Conservation (phyloP, 2,329 filamentous ascomycete genomes). For the Rutstroemia sydowiana region DNA sequence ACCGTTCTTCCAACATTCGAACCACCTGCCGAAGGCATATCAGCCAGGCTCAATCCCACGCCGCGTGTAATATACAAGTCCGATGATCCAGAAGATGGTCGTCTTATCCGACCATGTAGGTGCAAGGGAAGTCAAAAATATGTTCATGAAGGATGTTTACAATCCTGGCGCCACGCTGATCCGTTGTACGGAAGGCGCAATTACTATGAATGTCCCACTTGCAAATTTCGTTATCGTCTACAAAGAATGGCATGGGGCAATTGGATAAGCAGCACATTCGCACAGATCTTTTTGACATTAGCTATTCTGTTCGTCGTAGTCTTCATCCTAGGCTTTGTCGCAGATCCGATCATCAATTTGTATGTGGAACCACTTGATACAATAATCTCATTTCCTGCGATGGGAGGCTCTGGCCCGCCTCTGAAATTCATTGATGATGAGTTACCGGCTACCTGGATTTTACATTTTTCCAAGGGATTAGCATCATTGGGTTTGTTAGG, state of each 20-base stretch:
- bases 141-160: slow-evolving; percentile 86
- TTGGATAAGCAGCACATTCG: slow-evolving; percentile 57
- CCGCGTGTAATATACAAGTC: slow-evolving; percentile 64
- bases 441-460: slow-evolving; percentile 59
- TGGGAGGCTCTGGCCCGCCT: slow-evolving; percentile 34
- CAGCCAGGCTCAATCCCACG: slow-evolving; percentile 47
- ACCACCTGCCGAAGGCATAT: slow-evolving; percentile 43
- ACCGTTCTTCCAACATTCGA: slow-evolving; percentile 53
- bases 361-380: slow-evolving; percentile 73
- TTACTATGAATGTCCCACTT: slow-evolving; percentile 84
- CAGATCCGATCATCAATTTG: slow-evolving; percentile 84
- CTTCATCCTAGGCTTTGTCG: slow-evolving; percentile 82
- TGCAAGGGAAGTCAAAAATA: slow-evolving; percentile 92
- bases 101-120: slow-evolving; percentile 80
- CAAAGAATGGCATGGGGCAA: slow-evolving; percentile 69
- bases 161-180: slow-evolving; percentile 72
- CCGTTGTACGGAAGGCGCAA: slow-evolving; percentile 57
- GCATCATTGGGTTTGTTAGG: slow-evolving; percentile 84
- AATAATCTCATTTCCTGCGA: slow-evolving; percentile 39
- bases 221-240: slow-evolving; percentile 74
- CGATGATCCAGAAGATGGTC: slow-evolving; percentile 63
- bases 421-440: slow-evolving; percentile 39
- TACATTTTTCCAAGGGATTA: slow-evolving; percentile 84
- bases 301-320: slow-evolving; percentile 63
- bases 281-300: slow-evolving; percentile 65